These are phyloP conservation scores for Aspergillus sp. DNA, from an alignment of 2,329 filamentous ascomycete genomes.

Conservation along the genomic window DNA sequence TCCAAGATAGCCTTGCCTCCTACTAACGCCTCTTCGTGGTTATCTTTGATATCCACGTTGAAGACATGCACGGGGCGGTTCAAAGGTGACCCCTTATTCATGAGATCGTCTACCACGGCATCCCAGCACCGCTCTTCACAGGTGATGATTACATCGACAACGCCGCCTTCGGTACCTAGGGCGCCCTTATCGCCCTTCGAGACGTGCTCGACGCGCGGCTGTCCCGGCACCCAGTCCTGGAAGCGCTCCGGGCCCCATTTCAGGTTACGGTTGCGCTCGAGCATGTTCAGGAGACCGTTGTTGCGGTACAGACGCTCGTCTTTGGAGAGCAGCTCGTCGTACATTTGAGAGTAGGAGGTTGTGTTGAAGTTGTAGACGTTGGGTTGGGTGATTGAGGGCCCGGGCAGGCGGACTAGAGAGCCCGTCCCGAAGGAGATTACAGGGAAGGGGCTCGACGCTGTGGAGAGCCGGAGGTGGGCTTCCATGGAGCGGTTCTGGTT, in stretches of 20 bases:
- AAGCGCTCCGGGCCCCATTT: conserved; percentile 97
- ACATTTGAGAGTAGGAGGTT: conserved; percentile 93
- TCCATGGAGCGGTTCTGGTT: conserved; percentile 99
- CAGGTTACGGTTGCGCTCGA: conserved; percentile 84
- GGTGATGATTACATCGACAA: conserved; percentile 93
- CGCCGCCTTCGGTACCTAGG: conserved; percentile 78
- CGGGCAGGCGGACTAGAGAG: conserved; percentile 88
- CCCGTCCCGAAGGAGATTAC: conserved; percentile 98
- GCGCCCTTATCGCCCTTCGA: conserved; percentile 71
- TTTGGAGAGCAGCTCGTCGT: conserved; percentile 82
- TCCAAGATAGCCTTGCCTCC: conserved; percentile 92
- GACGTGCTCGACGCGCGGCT: conserved; percentile 75
- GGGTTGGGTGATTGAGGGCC: conserved; percentile 85
- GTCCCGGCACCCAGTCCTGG: conserved; percentile 93
- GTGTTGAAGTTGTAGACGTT: conserved; percentile 99
- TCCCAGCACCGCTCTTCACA: conserved; percentile 99
- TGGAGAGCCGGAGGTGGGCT: conserved; percentile 89
- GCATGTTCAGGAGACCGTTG: conserved; percentile 94
- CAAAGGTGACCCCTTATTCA: conserved; percentile 79
- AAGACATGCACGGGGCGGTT: conserved; percentile 96
- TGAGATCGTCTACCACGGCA: conserved; percentile 89
- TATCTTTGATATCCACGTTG: conserved; percentile 98
- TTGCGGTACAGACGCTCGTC: conserved; percentile 84
- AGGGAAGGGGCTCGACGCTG: conserved; percentile 81
- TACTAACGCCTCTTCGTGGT: conserved; percentile 91